Evolutionary conservation across 371 early-diverging fungal genomes (phyloP), one percentile per base, ranked within the genome.

Genomic region (Mucor saturninus): DNA sequence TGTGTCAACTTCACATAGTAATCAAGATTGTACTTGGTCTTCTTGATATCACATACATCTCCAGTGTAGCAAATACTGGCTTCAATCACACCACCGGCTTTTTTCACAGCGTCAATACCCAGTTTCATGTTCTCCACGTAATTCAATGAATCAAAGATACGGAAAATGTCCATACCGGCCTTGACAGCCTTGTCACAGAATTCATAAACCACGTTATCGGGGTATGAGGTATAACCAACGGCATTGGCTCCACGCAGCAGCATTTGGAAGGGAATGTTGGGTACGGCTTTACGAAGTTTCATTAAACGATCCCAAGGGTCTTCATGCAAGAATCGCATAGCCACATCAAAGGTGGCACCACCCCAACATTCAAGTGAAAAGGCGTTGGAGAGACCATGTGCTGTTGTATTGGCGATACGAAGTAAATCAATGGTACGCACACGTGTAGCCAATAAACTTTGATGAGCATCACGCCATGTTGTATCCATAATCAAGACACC

Each of bases 201-300:
- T 61, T 94, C 95, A 67, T 92, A 95, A 21, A 95, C 88, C 30
- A 94, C 92, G 68, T 97, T 95, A 80, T 97, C 97, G 6, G 97
- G 97, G 74, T 97, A 97, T 50, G 92, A 92, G 29, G 96, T 96
- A 79, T 96, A 96, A 21, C 97, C 97, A 39, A 97, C 97, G 3
- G 95, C 97, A 64, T 95, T 96, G 57, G 97, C 97, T 49, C 97
- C 97, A 73, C 97, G 91, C 49, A 97, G 86, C 39, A 97, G 83
- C 97, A 97, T 97, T 79, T 94, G 95, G 88, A 97, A 97, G 14
- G 97, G 97, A 69, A 97, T 87, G 74, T 96, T 95, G 70, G 97
- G 97, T 15, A 92, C 93, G 10, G 93, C 83, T 54, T 86, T 76
- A 54, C 97, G 91, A 57, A 97, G 81, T 26, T 81, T 52, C 29